Conservation (phyloP, 495 filamentous ascomycete species). For the Trichoderma virens region DNA sequence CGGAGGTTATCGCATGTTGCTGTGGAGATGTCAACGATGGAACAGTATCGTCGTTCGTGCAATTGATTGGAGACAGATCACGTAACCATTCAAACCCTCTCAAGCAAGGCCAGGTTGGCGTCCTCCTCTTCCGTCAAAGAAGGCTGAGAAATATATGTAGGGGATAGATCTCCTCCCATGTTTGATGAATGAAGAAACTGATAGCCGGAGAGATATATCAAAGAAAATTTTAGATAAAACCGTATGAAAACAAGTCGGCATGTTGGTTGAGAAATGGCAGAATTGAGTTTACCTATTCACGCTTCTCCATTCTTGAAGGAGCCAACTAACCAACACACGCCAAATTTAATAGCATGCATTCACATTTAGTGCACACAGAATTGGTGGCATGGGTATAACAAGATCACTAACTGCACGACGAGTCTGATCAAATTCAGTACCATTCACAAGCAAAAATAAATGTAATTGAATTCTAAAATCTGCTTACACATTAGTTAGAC, state of each 20-base stretch:
- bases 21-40: background rate
- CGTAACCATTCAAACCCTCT: background rate
- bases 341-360: background rate
- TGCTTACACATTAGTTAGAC: no score
- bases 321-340: background rate
- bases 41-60: background rate
- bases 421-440: background rate
- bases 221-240: background rate
- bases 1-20: background rate
- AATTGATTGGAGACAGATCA: background rate
- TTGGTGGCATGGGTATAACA: background rate
- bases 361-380: background rate
- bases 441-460: background rate
- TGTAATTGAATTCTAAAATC: background rate
- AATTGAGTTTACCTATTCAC: background rate
- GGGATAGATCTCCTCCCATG: background rate
- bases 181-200: background rate
- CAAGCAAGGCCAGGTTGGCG: background rate
- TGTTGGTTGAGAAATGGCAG: background rate
- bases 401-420: background rate
- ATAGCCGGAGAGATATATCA: background rate
- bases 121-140: background rate
- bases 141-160: background rate
- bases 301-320: background rate
- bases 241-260: background rate